Conservation (phyloP, 345 rosid species). For the sweet orange (Citrus sinensis) region DNA sequence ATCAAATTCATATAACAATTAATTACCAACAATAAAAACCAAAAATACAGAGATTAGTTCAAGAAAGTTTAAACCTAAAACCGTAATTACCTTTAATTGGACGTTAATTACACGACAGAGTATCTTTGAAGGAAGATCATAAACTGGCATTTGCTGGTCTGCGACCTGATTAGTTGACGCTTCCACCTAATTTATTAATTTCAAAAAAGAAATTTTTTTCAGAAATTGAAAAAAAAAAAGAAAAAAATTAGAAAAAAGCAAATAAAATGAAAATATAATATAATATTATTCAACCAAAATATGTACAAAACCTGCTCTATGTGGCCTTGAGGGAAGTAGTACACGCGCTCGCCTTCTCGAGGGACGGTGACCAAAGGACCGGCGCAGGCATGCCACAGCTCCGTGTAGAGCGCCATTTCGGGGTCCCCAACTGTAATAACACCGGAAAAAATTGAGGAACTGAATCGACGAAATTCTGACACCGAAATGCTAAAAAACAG, state of each 20-base stretch:
- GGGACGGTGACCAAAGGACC: constrained; percentile 86
- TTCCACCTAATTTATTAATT: constrained; percentile 53
- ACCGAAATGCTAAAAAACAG: not conserved
- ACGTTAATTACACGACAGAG: constrained; percentile 78
- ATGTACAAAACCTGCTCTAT: constrained; percentile 66
- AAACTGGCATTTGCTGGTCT: constrained; percentile 75
- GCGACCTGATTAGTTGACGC: constrained; percentile 78
- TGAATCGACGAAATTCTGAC: constrained; percentile 9
- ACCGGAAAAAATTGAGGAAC: not conserved
- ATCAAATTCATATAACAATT: not conserved
- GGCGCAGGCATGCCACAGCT: constrained; percentile 95
- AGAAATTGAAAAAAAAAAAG: not conserved
- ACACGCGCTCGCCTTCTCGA: constrained; percentile 67
- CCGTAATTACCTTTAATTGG: constrained; percentile 46
- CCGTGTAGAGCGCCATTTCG: constrained; percentile 63
- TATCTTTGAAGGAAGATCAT: constrained; percentile 62
- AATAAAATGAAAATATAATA: not conserved
- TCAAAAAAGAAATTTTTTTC: not conserved
- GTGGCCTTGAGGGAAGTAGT: constrained; percentile 91
- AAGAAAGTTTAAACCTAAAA: not conserved
- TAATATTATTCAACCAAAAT: not conserved
- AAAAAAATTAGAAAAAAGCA: not conserved
- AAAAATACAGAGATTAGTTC: not conserved
- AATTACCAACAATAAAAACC: constrained; percentile 4
- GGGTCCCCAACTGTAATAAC: constrained; percentile 38